These are phyloP conservation scores for Penicillium simplicissimum DNA, from an alignment of 495 filamentous ascomycete genomes.

Conservation along the genomic window DNA sequence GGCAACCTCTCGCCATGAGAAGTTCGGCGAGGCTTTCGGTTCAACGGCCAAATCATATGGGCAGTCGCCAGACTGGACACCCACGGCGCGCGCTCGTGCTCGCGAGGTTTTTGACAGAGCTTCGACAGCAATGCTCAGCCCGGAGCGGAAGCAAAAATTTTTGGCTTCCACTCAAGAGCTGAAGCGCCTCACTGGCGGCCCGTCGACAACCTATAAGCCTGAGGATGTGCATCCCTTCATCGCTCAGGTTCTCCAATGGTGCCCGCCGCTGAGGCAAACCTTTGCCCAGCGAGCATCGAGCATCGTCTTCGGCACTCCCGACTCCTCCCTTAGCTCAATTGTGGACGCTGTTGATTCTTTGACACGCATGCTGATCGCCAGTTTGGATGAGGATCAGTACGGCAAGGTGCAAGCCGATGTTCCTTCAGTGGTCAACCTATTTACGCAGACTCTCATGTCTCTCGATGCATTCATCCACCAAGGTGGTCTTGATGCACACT, in stretches of 20 bases:
- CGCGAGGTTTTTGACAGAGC: conserved; percentile 46
- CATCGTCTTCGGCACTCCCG: conserved; percentile 68
- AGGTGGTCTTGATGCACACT: conserved; percentile 62
- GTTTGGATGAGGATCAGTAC: conserved; percentile 79
- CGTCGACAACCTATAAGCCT: conserved; percentile 34
- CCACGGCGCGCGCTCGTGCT: conserved; percentile 42
- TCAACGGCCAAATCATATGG: conserved; percentile 60
- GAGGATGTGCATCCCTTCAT: conserved; percentile 42
- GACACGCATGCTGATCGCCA: conserved; percentile 65
- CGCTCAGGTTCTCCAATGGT: conserved; percentile 48
- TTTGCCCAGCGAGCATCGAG: conserved; percentile 61
- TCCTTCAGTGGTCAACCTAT: conserved; percentile 66
- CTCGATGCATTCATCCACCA: conserved; percentile 65
- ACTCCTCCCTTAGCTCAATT: conserved; percentile 62
- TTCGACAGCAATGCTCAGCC: conserved; percentile 42
- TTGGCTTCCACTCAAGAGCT: conserved; percentile 38
- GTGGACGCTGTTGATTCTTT: conserved; percentile 71
- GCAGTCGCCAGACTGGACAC: conserved; percentile 54
- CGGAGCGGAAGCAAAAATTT: conserved; percentile 45
- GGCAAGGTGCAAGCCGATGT: conserved; percentile 83
- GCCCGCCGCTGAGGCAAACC: conserved; percentile 69
- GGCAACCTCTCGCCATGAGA: conserved; percentile 47
- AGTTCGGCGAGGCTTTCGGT: conserved; percentile 54
- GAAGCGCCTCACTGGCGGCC: conserved; percentile 40
- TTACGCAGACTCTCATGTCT: conserved; percentile 63